Evolutionary conservation across 2,329 filamentous ascomycete genomes (phyloP).

Genomic region (Talaromyces piceae): DNA sequence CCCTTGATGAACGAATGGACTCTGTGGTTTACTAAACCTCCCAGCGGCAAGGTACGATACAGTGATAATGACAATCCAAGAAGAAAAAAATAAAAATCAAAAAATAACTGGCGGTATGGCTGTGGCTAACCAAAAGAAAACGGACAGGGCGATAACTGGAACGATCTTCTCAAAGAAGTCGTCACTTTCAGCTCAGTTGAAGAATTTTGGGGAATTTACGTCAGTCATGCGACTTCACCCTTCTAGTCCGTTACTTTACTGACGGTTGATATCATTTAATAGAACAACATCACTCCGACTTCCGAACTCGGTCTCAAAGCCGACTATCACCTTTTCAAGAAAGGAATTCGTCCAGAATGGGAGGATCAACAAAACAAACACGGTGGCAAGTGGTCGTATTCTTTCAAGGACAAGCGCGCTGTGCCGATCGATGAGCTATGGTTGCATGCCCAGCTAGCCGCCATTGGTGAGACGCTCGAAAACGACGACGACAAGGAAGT

Average conservation of each 20-base stretch:
- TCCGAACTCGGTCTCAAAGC: slow-evolving; percentile 95
- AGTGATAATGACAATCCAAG: neutral
- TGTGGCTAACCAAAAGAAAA: neutral
- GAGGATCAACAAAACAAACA: slow-evolving; percentile 98
- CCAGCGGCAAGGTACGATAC: slow-evolving; percentile 76
- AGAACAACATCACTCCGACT: slow-evolving; percentile 98
- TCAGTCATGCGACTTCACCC: slow-evolving; percentile 46
- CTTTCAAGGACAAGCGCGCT: slow-evolving; percentile 90
- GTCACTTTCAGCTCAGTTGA: slow-evolving; percentile 98
- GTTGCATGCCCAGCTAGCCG: slow-evolving; percentile 93
- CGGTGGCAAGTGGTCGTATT: slow-evolving; percentile 97
- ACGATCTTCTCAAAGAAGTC: slow-evolving; percentile 93
- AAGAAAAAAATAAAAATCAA: neutral
- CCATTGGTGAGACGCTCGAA: slow-evolving; percentile 96
- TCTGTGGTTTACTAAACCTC: slow-evolving; percentile 98
- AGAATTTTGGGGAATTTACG: slow-evolving; percentile 99
- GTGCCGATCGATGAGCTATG: slow-evolving; percentile 92
- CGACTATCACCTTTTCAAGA: slow-evolving; percentile 99
- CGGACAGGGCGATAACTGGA: slow-evolving; percentile 89
- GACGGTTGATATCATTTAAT: slow-evolving; percentile 7
- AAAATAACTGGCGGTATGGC: neutral
- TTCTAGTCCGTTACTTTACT: slow-evolving; percentile 1
- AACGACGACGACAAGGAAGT: slow-evolving; percentile 88
- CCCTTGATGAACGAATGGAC: slow-evolving; percentile 97
- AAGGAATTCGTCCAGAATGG: slow-evolving; percentile 94